Evolutionary conservation across 345 rosid species (phyloP).

Genomic region (Aethionema arabicum): DNA sequence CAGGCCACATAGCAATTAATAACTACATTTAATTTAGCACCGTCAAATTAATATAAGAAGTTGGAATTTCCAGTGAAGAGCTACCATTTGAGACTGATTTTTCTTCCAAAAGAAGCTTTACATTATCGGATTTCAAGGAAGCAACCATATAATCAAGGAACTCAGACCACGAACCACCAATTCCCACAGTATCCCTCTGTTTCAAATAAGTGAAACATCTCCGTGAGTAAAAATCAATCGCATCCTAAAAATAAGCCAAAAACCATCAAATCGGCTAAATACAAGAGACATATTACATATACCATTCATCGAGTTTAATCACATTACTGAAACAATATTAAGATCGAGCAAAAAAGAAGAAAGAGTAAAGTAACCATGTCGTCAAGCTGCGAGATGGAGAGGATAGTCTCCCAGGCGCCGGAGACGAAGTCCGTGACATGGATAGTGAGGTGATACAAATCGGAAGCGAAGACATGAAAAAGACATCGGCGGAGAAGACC

Average conservation of each 20-base stretch:
- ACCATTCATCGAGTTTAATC: not conserved
- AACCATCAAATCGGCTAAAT: not conserved
- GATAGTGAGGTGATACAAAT: constrained; percentile 53
- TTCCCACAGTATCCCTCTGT: constrained; percentile 81
- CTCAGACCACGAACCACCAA: constrained; percentile 87
- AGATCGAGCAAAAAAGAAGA: not conserved
- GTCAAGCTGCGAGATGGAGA: constrained; percentile 69
- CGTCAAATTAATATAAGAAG: not conserved
- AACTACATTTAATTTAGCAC: not conserved
- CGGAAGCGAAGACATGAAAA: constrained; percentile 65
- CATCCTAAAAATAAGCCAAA: constrained; percentile 1
- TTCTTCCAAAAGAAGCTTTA: constrained; percentile 64
- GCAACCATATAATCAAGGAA: constrained; percentile 66
- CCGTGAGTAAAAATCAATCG: not conserved
- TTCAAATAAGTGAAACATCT: constrained; percentile 10
- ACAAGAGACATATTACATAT: not conserved
- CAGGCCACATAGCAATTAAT: not conserved
- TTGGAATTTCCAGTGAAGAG: not conserved
- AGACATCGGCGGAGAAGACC: constrained; percentile 53
- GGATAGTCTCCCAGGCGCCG: constrained; percentile 59
- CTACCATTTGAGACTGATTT: constrained; percentile 44
- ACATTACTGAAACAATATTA: not conserved
- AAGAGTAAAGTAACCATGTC: constrained; percentile 54
- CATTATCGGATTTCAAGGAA: constrained; percentile 66
- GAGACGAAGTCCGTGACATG: constrained; percentile 64